Base-by-base conservation (phyloP, 228 moss, liverwort and hornwort genomes). In the Sphagnum fallax region DNA sequence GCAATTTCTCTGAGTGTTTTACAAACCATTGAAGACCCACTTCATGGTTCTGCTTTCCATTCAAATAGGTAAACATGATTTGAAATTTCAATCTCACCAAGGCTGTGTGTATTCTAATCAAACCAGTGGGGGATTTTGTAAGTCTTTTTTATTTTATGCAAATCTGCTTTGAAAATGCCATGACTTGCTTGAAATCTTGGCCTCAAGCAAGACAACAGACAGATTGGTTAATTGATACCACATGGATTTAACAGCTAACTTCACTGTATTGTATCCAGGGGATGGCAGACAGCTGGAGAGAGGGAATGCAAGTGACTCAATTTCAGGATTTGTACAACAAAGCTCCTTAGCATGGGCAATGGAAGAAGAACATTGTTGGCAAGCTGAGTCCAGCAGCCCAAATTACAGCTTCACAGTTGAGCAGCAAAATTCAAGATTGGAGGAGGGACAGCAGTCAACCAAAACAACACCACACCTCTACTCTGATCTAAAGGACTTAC, bases 261-360 rank as follows among this genome's bases (percentile, higher is more conserved):
- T 77, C 70, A 81, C 80, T 71, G 51, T 76, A 72, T 62, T 82
- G 76, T 80, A 79, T 72, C 79, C 88, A 88, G 88, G 85, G 82
- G 80, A 78, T 79, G 80, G 75, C 80, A 84, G 82, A 79, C 84
- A 82, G 72, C 57, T 75, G 53, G 85, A 80, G 76, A 72, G 82
- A 57, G 71, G 72, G 78, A 80, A 88, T 70, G 51, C 76, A 64
- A 82, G 88, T 76, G 85, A 75, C 67, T 78, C 85, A 65, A 61
- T 78, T 49, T 73, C 79, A 68, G 69, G 80, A 50, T 65, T 88
- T 61, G 70, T 78, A 2, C 79, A 72, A 69, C 76, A 79, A 60
- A 76, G 72, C 78, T 72, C 82, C 66, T 69, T 85, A 76, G 78
- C 78, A 9, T 61, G 69, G 60, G 84, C 74, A 64, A 55, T 55